Conservation (phyloP, 371 early-diverging fungal genomes). For the Rhizopus stolonifer region DNA sequence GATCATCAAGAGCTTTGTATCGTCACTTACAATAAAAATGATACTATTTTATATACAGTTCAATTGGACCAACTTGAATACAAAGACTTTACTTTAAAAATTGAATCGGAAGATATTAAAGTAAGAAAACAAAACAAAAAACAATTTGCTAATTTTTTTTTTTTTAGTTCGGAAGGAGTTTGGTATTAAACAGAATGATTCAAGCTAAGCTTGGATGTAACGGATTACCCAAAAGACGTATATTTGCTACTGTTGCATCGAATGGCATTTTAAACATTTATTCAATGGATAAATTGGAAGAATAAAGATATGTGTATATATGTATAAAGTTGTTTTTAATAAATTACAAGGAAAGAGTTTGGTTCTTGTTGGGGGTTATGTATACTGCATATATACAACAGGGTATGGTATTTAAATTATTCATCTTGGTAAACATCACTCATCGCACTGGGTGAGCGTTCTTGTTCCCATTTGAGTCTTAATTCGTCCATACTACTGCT, state of each 20-base stretch:
- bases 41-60: conserved; percentile 10
- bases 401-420: too few relatives aligned
- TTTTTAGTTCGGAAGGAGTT: background rate
- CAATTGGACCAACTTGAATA: conserved; percentile 4
- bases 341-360: background rate
- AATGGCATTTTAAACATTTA: conserved; percentile 11
- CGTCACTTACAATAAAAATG: conserved; percentile 7
- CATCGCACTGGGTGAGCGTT: conserved; percentile 31
- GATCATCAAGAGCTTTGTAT: conserved; percentile 21
- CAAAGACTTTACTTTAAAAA: background rate
- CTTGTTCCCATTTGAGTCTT: conserved; percentile 21
- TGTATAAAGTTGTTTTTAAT: background rate
- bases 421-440: conserved; percentile 27
- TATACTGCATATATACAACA: too few relatives aligned
- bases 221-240: conserved; percentile 17
- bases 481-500: conserved; percentile 37
- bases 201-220: conserved; percentile 22
- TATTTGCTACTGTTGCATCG: conserved; percentile 11
- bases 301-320: background rate
- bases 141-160: too few relatives aligned
- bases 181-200: conserved; percentile 9
- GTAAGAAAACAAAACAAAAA: background rate
- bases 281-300: conserved; percentile 16
- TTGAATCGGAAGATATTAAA: background rate
- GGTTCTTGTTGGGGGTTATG: too few relatives aligned